These are phyloP conservation scores for Bisporella sp. DNA, from an alignment of 2,329 filamentous ascomycete species.

Conservation along the genomic window DNA sequence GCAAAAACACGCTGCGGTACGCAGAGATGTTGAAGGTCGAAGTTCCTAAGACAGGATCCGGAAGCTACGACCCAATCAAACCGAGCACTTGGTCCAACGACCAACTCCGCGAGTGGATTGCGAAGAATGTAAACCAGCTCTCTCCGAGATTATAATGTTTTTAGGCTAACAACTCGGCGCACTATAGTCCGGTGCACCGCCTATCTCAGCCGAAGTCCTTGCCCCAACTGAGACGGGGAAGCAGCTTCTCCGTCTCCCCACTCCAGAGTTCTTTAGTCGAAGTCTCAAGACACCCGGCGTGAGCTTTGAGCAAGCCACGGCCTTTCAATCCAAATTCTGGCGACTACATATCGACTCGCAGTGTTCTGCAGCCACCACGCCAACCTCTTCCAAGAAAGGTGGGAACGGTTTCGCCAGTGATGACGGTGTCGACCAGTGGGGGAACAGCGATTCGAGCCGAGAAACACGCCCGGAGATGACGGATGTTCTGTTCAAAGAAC, in stretches of 20 bases:
- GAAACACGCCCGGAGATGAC: background rate
- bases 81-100: slow-evolving; percentile 35
- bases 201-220: slow-evolving; percentile 27
- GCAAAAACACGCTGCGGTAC: slow-evolving; percentile 74
- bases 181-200: slow-evolving; percentile 31
- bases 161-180: slow-evolving; percentile 1
- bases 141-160: background rate
- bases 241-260: slow-evolving; percentile 33
- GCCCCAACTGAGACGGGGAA: slow-evolving; percentile 33
- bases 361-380: background rate
- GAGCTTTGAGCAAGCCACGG: slow-evolving; percentile 31
- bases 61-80: slow-evolving; percentile 6
- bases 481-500: background rate
- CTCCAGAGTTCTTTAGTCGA: slow-evolving; percentile 31
- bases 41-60: slow-evolving; percentile 18
- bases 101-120: slow-evolving; percentile 33
- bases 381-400: background rate
- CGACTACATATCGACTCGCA: no score
- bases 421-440: no score
- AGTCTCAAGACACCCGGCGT: slow-evolving; percentile 31
- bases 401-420: background rate
- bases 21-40: slow-evolving; percentile 55
- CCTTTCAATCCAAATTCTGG: slow-evolving; percentile 32
- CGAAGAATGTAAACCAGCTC: slow-evolving; percentile 28
- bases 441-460: no score